Evolutionary conservation across 75 land plant species (phyloP), one percentile per base, ranked within the genome.

Genomic region (Picea sitchensis): DNA sequence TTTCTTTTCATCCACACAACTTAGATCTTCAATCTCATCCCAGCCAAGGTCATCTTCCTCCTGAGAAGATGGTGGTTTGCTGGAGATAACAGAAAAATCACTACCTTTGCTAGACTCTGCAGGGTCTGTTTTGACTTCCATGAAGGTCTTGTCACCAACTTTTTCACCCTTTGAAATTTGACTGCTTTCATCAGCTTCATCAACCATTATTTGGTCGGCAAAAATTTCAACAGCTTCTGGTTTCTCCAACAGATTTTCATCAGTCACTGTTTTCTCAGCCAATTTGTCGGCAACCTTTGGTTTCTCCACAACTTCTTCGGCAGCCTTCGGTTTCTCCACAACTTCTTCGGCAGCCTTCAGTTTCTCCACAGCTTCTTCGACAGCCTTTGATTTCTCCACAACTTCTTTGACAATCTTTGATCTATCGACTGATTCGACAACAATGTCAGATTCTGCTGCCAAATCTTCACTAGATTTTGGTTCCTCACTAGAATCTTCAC

Each of bases 11-110:
- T 83, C 91, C 67, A 36, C 65, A 65, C 84, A 84, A 21, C 87
- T 88, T 36, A 85, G 36, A 81, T 91, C 91, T 75, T 89, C 93
- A 80, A 91, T 91, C 75, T 89, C 89, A 84, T 90, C 94, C 94
- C 94, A 92, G 8, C 86, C 92, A 59, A 92, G 80, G 34, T 91
- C 91, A 32, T 91, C 93, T 65, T 86, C 91, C 13, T 82, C 89
- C 2, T 75, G 76, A 44, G 74, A 20, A 1, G 83, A 77, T 2
- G 75, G 79, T 31, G 75, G 79, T 31, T 86, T 81, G 31, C 79
- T 87, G 58, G 85, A 76, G 4, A 83, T 82, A 17, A 87, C 64
- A 17, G 87, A 73, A 61, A 83, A 54, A 18, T 85, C 85, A 36
- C 82, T 81, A 44, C 61, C 80, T 60, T 83, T 80, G 77, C 83